Evolutionary conservation across 1,284 basidiomycete species (phyloP).

Genomic region (Neolentinus lepideus): DNA sequence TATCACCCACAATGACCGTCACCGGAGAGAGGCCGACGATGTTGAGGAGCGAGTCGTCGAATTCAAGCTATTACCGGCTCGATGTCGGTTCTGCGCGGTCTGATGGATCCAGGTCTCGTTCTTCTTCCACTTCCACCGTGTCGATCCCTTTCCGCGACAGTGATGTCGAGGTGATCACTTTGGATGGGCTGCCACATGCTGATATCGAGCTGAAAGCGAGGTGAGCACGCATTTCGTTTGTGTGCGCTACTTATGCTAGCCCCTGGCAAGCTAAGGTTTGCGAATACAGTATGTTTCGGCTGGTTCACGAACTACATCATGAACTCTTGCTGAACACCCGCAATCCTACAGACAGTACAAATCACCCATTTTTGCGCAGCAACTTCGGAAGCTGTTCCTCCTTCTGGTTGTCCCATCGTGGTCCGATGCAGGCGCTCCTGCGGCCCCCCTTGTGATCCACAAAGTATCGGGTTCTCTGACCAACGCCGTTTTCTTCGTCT

Average conservation of each 20-base stretch:
- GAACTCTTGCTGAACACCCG: constrained; percentile 9
- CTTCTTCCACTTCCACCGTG: constrained; percentile 27
- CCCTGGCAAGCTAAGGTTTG: constrained; percentile 2
- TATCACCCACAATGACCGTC: background rate
- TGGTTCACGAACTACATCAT: constrained; percentile 10
- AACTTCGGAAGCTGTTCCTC: constrained; percentile 48
- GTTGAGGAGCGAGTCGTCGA: constrained; percentile 9
- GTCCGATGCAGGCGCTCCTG: constrained; percentile 36
- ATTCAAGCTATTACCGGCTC: constrained; percentile 11
- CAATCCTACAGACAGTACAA: constrained; percentile 55
- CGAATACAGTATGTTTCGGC: constrained; percentile 9
- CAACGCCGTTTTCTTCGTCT: constrained; percentile 93
- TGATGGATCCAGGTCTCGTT: constrained; percentile 12
- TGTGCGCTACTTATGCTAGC: constrained; percentile 1
- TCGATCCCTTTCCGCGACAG: constrained; percentile 35
- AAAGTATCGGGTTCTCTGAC: constrained; percentile 91
- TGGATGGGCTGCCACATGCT: constrained; percentile 62
- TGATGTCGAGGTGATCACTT: constrained; percentile 37
- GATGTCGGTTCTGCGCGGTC: constrained; percentile 12
- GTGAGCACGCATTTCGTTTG: constrained; percentile 40
- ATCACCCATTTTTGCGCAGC: constrained; percentile 47
- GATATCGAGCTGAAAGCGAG: constrained; percentile 58
- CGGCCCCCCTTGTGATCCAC: constrained; percentile 52
- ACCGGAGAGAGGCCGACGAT: background rate
- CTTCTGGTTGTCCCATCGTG: constrained; percentile 52